Conservation (phyloP, 2,329 filamentous ascomycete species). For the Penicillium olsonii region DNA sequence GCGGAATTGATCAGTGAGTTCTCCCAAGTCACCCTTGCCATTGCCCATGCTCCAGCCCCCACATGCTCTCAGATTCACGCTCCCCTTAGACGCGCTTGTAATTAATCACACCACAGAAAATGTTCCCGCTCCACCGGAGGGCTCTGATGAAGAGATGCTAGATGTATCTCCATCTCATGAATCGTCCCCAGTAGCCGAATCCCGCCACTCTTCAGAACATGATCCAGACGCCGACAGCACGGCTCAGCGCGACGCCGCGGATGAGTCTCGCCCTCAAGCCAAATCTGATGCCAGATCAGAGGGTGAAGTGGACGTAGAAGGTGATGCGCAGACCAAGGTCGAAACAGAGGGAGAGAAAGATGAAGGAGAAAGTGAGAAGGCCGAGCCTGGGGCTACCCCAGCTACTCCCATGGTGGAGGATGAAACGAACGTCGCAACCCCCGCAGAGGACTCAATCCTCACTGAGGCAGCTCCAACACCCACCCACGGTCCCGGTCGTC, state of each 20-base stretch:
- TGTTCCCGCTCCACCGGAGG: slow-evolving; percentile 43
- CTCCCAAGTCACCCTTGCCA: not conserved
- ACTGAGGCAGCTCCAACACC: slow-evolving; percentile 54
- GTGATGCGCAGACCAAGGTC: slow-evolving; percentile 42
- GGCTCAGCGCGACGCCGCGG: slow-evolving; percentile 4
- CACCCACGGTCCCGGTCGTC: slow-evolving; percentile 48
- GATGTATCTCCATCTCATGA: slow-evolving; percentile 26
- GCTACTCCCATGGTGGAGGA: slow-evolving; percentile 41
- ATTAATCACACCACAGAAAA: slow-evolving; percentile 39
- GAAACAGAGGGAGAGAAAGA: slow-evolving; percentile 45
- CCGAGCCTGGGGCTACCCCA: slow-evolving; percentile 11
- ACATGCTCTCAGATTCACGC: not conserved
- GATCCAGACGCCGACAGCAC: slow-evolving; percentile 21
- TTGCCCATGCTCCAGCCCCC: not conserved
- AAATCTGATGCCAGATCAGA: not conserved
- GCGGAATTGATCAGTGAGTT: slow-evolving; percentile 48
- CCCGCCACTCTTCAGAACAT: slow-evolving; percentile 22
- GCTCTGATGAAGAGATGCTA: slow-evolving; percentile 46
- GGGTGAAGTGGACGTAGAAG: slow-evolving; percentile 20
- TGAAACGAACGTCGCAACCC: slow-evolving; percentile 43
- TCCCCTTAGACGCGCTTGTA: slow-evolving; percentile 15
- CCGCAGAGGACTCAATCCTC: slow-evolving; percentile 41
- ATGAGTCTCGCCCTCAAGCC: slow-evolving; percentile 13
- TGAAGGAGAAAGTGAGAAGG: slow-evolving; percentile 25
- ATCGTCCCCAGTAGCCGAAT: slow-evolving; percentile 25